Base-by-base conservation (phyloP, 345 rosid species). In the Sonneratia caseolaris region DNA sequence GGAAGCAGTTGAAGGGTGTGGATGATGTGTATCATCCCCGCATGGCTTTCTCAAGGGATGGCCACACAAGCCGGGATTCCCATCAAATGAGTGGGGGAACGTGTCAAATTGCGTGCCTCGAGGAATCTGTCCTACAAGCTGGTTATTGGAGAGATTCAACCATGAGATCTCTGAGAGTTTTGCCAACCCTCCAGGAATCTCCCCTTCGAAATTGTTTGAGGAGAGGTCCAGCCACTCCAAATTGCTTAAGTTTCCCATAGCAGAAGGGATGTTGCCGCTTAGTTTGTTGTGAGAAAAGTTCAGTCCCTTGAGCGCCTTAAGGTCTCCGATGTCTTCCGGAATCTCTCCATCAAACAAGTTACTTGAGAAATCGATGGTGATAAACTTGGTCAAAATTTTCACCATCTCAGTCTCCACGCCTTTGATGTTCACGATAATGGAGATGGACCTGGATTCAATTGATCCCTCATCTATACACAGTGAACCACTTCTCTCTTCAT, bases 351-450 rank as follows among this genome's bases (percentile, higher is more conserved):
- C 42, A 4, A 69, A 69, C 19, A 36, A 53, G 37, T 57, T 21
- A 8, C 53, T 56, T 12, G 69, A 21, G 42, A 68, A 53, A 66
- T 74, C 76, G 14, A 74, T 56, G 16, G 22, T 15, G 0, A 71
- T 32, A 13, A 81, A 57, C 0, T 37, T 0, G 4, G 37, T 67
- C 10, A 56, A n/a, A 36, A 79, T 74, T 55, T 37, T 75, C 0
- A 0, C n/a, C 7, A 75, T 11, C 12, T 68, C 15, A 2, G 47
- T 21, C 36, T 69, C 48, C 4, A 0, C 5, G 11, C 81, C 83
- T 75, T 81, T 79, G 15, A 71, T 13, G 7, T 9, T 38, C 36
- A 77, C 8, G 0, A 0, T 18, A 7, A 74, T 15, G 3, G 77
- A 71, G 15, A 42, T 9, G 45, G 9, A 42, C 9, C 9, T 47